Percentiles rank a stretch among this genome's conserved stretches.
Evolutionary conservation across 73 alveolate genomes (phyloP).

Genomic region (Tetrahymena malaccensis): DNA sequence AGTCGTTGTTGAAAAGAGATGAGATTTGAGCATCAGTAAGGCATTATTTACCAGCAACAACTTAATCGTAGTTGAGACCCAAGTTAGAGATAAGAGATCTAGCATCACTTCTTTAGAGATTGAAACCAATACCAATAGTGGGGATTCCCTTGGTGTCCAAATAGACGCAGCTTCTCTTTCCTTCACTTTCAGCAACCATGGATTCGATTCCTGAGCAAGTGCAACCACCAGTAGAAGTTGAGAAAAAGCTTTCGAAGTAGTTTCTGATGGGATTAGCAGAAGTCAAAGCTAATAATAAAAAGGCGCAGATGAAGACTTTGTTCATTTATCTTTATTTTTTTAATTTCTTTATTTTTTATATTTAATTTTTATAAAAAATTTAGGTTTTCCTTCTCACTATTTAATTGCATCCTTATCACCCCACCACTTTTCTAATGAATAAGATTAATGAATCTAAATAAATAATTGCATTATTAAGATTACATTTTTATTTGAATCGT

Average conservation of each 20-base stretch:
- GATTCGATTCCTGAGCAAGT: not conserved
- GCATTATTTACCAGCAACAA: slow-evolving; percentile 11
- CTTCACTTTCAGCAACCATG: not conserved
- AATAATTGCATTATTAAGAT: not conserved
- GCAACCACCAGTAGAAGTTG: not conserved
- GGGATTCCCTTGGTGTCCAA: slow-evolving; percentile 32
- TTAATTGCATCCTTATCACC: not conserved
- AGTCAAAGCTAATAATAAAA: not conserved
- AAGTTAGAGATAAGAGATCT: not conserved
- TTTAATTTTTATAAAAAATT: no score
- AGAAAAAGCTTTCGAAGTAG: not conserved
- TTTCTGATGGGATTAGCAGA: not conserved
- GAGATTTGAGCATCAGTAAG: slow-evolving; percentile 3
- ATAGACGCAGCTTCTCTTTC: slow-evolving; percentile 17
- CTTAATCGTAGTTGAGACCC: slow-evolving; percentile 12
- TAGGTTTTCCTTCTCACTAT: not conserved
- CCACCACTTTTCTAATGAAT: not conserved
- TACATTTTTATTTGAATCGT: not conserved
- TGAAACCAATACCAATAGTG: slow-evolving; percentile 42
- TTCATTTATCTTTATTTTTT: not conserved
- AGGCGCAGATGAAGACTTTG: not conserved
- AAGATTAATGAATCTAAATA: no score
- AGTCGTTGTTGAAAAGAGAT: slow-evolving; percentile 15
- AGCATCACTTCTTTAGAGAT: slow-evolving; percentile 31
- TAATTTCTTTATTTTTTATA: not conserved